Evolutionary conservation across 2,329 filamentous ascomycete genomes (phyloP), one percentile per base, ranked within the genome.

Genomic region (Stemphylium lycopersici): DNA sequence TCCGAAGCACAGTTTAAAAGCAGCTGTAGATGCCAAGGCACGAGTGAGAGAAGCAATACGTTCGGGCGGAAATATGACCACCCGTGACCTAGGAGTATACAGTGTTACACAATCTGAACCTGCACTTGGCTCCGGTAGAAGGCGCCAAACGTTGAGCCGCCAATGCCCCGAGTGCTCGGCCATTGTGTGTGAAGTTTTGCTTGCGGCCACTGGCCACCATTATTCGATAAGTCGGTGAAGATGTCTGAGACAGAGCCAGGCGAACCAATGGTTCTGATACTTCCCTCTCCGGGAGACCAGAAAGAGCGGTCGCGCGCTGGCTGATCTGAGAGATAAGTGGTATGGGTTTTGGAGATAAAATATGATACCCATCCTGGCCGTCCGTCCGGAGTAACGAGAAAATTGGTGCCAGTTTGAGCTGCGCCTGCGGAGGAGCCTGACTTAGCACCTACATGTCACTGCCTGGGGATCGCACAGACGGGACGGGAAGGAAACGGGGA

Each of bases 351-450:
- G 7, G 60, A 55, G 15, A 82, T 58, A 59, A 82, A 83, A 52
- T 74, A 73, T 2, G 77, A 78, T 0, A 80, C 76, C 80, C 80
- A 83, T n/a, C 80, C 79, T 5, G 72, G 73, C n/a, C 74, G 66
- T 43, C 77, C 78, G 51, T 83, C 79, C 8, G 81, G 79, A 13
- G 80, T 83, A 39, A 76, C 76, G 18, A 71, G 55, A 34, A 59
- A 70, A 32, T 67, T 67, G 8, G 60, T 59, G 8, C 65, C 60
- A 1, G 60, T 63, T 26, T 66, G 62, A 18, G 32, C 67, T 31
- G 50, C 51, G 6, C 56, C 62, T 12, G 54, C 42, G 22, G 22
- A 24, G 22, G 22, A 6, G 6, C 6, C 22, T 24, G 22, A 6
- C 6, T 6, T 7, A 24, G 22, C 3, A 6, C 22, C 22, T 24